Percentiles rank a stretch among this genome's conserved stretches.
These are phyloP conservation scores for Sclerotinia trifoliorum DNA, from an alignment of 2,329 filamentous ascomycete genomes.

Conservation along the genomic window DNA sequence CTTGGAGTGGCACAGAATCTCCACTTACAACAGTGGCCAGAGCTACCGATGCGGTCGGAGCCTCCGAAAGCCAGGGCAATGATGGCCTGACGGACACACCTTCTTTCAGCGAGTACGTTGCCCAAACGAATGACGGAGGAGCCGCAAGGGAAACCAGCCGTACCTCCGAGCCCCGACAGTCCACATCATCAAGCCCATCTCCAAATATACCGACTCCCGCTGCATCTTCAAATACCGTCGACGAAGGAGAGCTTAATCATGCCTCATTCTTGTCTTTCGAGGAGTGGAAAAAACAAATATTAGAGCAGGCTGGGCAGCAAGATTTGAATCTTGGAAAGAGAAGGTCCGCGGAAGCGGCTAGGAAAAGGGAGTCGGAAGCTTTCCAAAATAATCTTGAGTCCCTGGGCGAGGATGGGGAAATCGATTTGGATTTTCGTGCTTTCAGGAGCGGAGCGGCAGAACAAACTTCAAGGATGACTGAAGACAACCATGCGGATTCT, in stretches of 20 bases:
- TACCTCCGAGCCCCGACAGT: conserved; percentile 4
- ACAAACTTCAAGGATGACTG: conserved; percentile 25
- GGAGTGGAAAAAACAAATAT: conserved; percentile 94
- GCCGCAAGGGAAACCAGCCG: conserved; percentile 18
- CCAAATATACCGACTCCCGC: conserved; percentile 11
- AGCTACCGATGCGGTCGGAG: neutral
- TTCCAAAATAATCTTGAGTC: conserved; percentile 71
- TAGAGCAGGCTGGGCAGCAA: conserved; percentile 80
- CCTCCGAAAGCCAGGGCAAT: neutral
- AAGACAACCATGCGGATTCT: conserved; percentile 26
- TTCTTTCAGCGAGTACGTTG: conserved; percentile 13
- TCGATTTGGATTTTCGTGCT: conserved; percentile 68
- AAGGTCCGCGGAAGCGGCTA: conserved; percentile 47
- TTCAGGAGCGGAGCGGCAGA: conserved; percentile 49
- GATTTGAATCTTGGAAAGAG: conserved; percentile 63
- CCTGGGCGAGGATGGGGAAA: conserved; percentile 85
- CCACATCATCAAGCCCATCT: conserved; percentile 16
- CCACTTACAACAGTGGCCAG: conserved; percentile 21
- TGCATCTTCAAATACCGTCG: conserved; percentile 27
- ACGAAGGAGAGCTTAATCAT: conserved; percentile 46
- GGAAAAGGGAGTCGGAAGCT: conserved; percentile 52
- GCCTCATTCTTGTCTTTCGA: conserved; percentile 93
- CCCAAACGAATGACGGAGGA: conserved; percentile 2
- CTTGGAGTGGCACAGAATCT: conserved; percentile 35
- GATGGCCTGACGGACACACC: neutral